These are phyloP conservation scores for Rhododendron henanense DNA, from an alignment of 148 eudicot genomes.

Conservation along the genomic window DNA sequence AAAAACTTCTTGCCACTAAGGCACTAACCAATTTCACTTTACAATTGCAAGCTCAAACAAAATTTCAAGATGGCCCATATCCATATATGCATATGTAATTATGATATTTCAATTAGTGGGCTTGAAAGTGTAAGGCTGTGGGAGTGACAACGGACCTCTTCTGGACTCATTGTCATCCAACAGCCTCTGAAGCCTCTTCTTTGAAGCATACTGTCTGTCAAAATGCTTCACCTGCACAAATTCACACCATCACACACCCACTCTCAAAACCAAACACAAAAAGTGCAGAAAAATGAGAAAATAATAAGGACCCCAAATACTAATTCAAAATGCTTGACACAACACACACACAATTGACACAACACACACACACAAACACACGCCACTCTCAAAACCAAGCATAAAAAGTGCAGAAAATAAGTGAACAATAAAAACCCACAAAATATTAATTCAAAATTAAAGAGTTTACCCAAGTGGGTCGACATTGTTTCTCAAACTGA, in stretches of 20 bases:
- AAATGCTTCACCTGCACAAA: conserved; percentile 75
- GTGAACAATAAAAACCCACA: not conserved
- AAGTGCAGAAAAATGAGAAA: not conserved
- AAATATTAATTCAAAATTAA: not conserved
- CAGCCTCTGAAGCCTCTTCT: conserved; percentile 56
- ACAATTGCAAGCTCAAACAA: not conserved
- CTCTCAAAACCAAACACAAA: not conserved
- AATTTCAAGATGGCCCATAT: not conserved
- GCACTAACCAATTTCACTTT: not conserved
- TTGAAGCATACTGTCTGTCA: conserved; percentile 65
- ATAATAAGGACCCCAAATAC: not conserved
- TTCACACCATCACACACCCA: not conserved
- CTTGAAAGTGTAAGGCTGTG: conserved; percentile 51
- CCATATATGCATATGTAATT: not conserved
- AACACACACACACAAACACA: not conserved
- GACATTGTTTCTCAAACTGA: conserved; percentile 53
- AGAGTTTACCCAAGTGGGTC: conserved; percentile 65
- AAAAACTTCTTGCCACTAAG: not conserved
- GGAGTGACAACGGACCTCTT: conserved; percentile 77
- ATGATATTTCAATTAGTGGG: conserved; percentile 1
- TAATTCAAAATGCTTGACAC: conserved; percentile 56
- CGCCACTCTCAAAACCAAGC: not conserved
- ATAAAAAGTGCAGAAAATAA: not conserved
- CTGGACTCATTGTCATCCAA: conserved; percentile 30
- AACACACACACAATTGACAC: conserved; percentile 34